phyloP scores from a whole-genome alignment of 73 alveolate genomes.

The Paramecium primaurelia region DNA sequence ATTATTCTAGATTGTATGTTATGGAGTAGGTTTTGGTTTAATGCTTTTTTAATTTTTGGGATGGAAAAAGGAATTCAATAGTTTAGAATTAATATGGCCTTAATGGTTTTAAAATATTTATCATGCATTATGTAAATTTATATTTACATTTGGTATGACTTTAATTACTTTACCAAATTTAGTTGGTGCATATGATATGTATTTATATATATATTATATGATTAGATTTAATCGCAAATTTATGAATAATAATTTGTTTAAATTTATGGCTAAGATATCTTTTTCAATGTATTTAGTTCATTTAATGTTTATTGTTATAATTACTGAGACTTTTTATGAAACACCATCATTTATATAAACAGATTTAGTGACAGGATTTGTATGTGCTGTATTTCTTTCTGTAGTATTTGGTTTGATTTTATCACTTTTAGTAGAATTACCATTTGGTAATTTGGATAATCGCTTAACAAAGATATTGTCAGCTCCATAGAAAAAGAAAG shows the following conservation, averaged over 20 bases:
- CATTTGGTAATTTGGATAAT: not conserved
- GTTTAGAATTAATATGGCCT: not conserved
- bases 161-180: not conserved
- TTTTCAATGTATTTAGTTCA: not conserved
- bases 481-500: not conserved
- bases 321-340: not conserved
- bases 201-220: not conserved
- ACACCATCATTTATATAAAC: not conserved
- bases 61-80: not conserved
- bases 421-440: not conserved
- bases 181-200: slow-evolving; percentile 12
- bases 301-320: not conserved
- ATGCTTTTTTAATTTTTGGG: not conserved
- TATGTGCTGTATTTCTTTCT: not conserved
- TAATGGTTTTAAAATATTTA: not conserved
- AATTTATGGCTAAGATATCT: slow-evolving; percentile 3
- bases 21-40: not conserved
- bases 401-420: not conserved
- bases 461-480: not conserved
- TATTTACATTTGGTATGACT: not conserved
- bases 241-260: not conserved
- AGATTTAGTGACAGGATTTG: not conserved
- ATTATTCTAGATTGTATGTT: not conserved
- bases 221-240: not conserved
- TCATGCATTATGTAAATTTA: not conserved